Base-by-base conservation (phyloP, 164 flowering plant genomes). In the Vitis cinerea region DNA sequence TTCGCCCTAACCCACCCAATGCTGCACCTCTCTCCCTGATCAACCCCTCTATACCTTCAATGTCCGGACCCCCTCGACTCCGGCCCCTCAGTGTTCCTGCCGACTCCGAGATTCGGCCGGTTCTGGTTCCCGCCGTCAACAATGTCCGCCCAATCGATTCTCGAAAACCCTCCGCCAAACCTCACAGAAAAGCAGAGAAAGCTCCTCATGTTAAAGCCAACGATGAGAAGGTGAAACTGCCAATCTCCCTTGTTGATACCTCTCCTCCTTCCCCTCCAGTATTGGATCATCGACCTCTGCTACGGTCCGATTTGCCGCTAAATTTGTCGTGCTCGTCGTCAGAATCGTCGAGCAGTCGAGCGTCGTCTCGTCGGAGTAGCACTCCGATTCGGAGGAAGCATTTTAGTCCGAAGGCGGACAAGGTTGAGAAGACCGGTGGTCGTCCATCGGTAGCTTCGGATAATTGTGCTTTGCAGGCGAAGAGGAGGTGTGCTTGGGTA, bases 401-500 rank as follows among this genome's bases (percentile, higher is more conserved):
- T 37, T 65, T 68, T 61, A 74, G 68, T 27, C 15, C 75, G 29
- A 82, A 73, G 76, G 47, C 62, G 9, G 87, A 72, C 17, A 82
- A 58, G 68, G 72, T 70, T 71, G 74, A 63, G 58, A 75, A 65
- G 50, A 63, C 8, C 12, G 64, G 48, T 63, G 72, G 37, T 3
- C 52, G 53, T 59, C 71, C 37, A 30, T 56, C 65, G n/a, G 71
- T 13, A 47, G 63, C 67, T 66, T 53, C 80, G 4, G 50, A 47
- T 64, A 83, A 79, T 71, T 63, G 61, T 55, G 27, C 27, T 23
- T 63, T 72, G 10, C 73, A 68, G 69, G 62, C 49, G 6, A 87
- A 84, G 74, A 88, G 78, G 78, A 80, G 94, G 67, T 92, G 97
- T 73, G 83, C 88, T 73, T 92, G 97, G 97, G 87, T 88, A 51